These are phyloP conservation scores for Angophora floribunda DNA, from an alignment of 345 rosid species.

Conservation along the genomic window DNA sequence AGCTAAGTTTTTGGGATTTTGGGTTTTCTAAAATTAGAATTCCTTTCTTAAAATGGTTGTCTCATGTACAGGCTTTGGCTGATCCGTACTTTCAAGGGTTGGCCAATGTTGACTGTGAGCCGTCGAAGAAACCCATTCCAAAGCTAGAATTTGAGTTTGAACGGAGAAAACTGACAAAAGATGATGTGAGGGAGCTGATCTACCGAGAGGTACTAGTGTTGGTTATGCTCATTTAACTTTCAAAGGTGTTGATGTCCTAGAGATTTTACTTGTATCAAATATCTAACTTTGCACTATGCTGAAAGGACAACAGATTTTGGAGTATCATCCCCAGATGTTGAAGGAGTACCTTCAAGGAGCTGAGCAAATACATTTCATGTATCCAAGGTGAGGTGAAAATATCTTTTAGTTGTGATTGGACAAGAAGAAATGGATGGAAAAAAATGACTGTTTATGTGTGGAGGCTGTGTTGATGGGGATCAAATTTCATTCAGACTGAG, in stretches of 20 bases:
- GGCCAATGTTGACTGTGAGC: slow-evolving; percentile 64
- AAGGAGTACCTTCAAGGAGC: slow-evolving; percentile 65
- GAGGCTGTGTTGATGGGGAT: neutral
- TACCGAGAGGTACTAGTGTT: slow-evolving; percentile 68
- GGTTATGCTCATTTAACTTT: neutral
- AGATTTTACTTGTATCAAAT: neutral
- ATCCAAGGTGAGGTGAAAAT: slow-evolving; percentile 60
- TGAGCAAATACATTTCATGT: slow-evolving; percentile 73
- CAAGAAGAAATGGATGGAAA: neutral
- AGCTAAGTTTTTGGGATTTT: neutral
- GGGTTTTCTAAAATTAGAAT: neutral
- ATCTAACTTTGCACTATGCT: neutral
- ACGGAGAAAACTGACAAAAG: slow-evolving; percentile 65
- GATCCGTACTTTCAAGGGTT: slow-evolving; percentile 85
- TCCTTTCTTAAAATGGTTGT: neutral
- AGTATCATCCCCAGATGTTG: slow-evolving; percentile 82
- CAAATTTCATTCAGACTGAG: neutral
- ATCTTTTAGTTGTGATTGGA: neutral
- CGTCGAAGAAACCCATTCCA: slow-evolving; percentile 74
- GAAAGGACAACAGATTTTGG: slow-evolving; percentile 56
- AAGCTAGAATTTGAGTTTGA: slow-evolving; percentile 90
- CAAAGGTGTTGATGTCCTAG: neutral
- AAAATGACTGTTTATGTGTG: neutral
- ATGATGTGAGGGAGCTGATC: slow-evolving; percentile 84
- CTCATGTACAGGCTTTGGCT: slow-evolving; percentile 55